Evolutionary conservation across 352 stramenopile genomes (phyloP), one percentile per base, ranked within the genome.

Genomic region (Globisporangium recalcitrans): DNA sequence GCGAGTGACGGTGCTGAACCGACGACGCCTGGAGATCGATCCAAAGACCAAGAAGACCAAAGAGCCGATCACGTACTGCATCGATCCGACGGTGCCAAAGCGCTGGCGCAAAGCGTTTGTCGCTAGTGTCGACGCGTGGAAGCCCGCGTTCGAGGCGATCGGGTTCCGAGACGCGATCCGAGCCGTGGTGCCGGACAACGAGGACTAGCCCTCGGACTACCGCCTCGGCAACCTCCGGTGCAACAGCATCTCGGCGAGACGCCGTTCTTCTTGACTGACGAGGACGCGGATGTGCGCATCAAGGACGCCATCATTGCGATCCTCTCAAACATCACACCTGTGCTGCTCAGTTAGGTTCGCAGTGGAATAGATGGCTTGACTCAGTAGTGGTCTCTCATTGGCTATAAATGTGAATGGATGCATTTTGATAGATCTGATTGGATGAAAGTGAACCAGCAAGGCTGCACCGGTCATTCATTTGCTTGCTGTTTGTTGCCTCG

Each of bases 141-240:
- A 71, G 10, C 73, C 79, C 1, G 85, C 89, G 10, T 96, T 97
- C 62, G 71, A 93, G 38, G 73, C 61, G 10, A 82, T 90, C 29
- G 87, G 86, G 0, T 85, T 93, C 40, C 68, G 75, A 1, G 70
- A 88, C 10, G 87, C 87, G 8, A 90, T 96, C 65, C 71, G 72
- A 46, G 86, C 72, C 0, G 71, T 96, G 0, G 34, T 84, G 46
- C 87, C 88, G 4, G 72, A 67, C 1, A 86, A 95, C 52, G 58
- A 53, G 4, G 79, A 93, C 51, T 96, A 79, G 82, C 89, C 87
- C 3, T 58, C 52, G 9, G 85, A 97, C 63, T 96, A 92, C 61
- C 73, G 78, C 16, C 59, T 93, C n/a, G 86, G 84, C 21, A 87
- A 97, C 57, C 70, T 95, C 31, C 77, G 89, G n/a, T 95, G 87